Evolutionary conservation across 192 early-diverging fungal genomes (phyloP), one percentile per base, ranked within the genome.

Genomic region (Rhizophagus sp.): DNA sequence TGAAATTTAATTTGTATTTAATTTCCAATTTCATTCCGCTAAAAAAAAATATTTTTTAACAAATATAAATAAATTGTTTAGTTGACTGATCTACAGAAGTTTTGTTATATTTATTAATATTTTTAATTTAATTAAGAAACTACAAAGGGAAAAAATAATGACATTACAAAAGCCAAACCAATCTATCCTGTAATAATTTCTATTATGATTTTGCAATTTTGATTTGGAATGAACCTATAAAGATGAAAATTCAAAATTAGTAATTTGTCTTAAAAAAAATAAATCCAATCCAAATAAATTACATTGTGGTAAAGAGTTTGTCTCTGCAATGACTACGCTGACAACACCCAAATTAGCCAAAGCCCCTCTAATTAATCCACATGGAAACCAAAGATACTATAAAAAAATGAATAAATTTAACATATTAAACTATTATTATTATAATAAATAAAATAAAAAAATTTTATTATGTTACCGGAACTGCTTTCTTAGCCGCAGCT

Each of bases 361-460:
- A 0, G 95, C 94, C 25, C 98, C 98, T 39, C 98, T 91, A 36
- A 99, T 93, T 25, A 99, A 89, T 3, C 98, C 98, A 80, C 98
- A 99, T 1, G 98, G 98, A 79, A 97, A 94, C 89, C 96, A 97
- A 17, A 97, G 90, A 87, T 96, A 95, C 90, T 95, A 82, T 33
- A 17, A 47, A 4, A 24, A 13, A 64, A 57, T 11, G 17, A 63
- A 27, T 1, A 10, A 44, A 30, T 24, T 50, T 41, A 67, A 72
- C 39, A 30, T 47, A 61, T 11, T 24, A 27, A 30, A 11, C 30
- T 62, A n/a, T n/a, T n/a, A n/a, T n/a, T n/a, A n/a, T n/a, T n/a
- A n/a, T n/a, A 39, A 80, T 34, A n/a, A 64, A 22, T 17, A 72
- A 30, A 30, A 30, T 30, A 13, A 79, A 57, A 52, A 12, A 75